Evolutionary conservation across 441 rosid genomes (phyloP).

Genomic region (Theobroma grandiflorum): DNA sequence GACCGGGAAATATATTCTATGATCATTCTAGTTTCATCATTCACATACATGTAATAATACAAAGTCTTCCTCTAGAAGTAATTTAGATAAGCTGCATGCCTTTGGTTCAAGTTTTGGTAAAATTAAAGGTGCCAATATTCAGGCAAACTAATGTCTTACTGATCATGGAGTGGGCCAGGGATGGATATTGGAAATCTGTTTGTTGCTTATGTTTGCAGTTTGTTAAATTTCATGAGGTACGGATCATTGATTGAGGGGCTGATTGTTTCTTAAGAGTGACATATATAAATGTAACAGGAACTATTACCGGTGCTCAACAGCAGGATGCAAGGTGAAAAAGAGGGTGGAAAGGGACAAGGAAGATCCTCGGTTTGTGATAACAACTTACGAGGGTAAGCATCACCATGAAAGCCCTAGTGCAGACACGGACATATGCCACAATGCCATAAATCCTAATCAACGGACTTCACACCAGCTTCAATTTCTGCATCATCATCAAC

Average conservation of each 20-base stretch:
- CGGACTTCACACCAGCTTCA: too few relatives aligned
- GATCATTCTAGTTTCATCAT: background rate
- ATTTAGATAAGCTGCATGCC: background rate
- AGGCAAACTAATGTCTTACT: background rate
- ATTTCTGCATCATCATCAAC: too few relatives aligned
- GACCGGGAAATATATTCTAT: too few relatives aligned
- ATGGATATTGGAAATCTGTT: background rate
- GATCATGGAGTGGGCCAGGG: background rate
- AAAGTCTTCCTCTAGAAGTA: too few relatives aligned
- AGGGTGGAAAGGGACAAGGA: slow-evolving; percentile 30
- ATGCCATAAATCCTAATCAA: too few relatives aligned
- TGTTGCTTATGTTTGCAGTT: background rate
- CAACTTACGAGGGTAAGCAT: slow-evolving; percentile 27
- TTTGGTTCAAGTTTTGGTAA: background rate
- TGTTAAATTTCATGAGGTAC: too few relatives aligned
- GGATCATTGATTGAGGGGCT: too few relatives aligned
- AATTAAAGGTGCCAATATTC: background rate
- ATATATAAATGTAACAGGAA: slow-evolving; percentile 2
- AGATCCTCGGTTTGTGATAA: slow-evolving; percentile 18
- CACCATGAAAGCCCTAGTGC: slow-evolving; percentile 8
- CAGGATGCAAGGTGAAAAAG: slow-evolving; percentile 23
- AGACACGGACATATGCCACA: too few relatives aligned
- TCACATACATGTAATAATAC: too few relatives aligned
- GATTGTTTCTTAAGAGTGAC: background rate
- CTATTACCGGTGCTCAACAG: slow-evolving; percentile 23